These are phyloP conservation scores for Paraphoma sp. DNA, from an alignment of 2,329 filamentous ascomycete genomes.

Conservation along the genomic window DNA sequence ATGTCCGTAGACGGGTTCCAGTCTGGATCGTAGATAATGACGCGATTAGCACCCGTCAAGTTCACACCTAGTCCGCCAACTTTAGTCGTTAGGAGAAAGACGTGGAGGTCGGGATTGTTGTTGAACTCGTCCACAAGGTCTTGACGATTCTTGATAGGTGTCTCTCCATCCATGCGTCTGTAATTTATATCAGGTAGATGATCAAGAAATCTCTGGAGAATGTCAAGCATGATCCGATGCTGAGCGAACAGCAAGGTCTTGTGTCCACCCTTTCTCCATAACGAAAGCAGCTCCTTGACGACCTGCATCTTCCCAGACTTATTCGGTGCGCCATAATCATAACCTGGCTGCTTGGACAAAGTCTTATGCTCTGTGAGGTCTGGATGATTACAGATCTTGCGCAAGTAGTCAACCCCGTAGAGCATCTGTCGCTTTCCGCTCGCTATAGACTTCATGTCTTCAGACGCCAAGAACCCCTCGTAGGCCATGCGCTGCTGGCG, in stretches of 20 bases:
- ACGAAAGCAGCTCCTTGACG: conserved; percentile 81
- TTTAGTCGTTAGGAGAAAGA: conserved; percentile 94
- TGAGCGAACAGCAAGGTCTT: conserved; percentile 95
- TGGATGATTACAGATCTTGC: conserved; percentile 98
- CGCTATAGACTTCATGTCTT: conserved; percentile 85
- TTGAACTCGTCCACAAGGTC: conserved; percentile 93
- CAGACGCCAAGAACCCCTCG: conserved; percentile 78
- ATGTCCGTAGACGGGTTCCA: conserved; percentile 98
- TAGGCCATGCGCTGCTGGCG: conserved; percentile 80
- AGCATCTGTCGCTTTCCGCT: conserved; percentile 78
- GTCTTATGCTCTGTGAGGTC: conserved; percentile 78
- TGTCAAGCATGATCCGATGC: conserved; percentile 93
- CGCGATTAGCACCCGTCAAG: conserved; percentile 89
- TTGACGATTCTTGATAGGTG: conserved; percentile 87
- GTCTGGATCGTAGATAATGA: conserved; percentile 98
- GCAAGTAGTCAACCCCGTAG: conserved; percentile 87
- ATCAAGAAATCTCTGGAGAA: conserved; percentile 81
- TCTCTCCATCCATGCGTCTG: conserved; percentile 91
- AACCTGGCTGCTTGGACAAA: conserved; percentile 65
- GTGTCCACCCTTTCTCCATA: conserved; percentile 92
- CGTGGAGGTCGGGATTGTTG: conserved; percentile 75
- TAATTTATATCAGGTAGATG: conserved; percentile 75
- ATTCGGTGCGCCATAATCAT: conserved; percentile 77
- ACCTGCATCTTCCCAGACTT: conserved; percentile 97
- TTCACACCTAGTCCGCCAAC: conserved; percentile 95